Base-by-base conservation (phyloP, 2,329 filamentous ascomycete species). In the Achaetomium macrosporum region DNA sequence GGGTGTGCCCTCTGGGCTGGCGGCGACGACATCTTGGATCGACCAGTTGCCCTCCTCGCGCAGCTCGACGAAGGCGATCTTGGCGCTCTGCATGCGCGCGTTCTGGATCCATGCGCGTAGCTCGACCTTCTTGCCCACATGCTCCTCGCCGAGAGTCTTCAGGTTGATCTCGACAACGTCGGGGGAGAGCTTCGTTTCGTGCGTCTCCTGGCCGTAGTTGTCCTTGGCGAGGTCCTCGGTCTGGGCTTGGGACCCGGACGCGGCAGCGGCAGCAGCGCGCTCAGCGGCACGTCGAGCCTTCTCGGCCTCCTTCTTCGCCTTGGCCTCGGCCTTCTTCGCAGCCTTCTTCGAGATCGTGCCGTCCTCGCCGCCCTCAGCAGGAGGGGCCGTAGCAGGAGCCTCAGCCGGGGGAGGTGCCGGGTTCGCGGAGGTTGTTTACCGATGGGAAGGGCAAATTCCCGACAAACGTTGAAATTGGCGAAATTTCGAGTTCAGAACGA, bases 11-110 rank as follows among this genome's bases (percentile, higher is more conserved):
- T 90, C 82, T 66, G 76, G 71, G 64, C 81, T 81, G 45, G 82
- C 85, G 16, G 79, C 78, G 15, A 90, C 75, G 36, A 96, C 85
- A 47, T 86, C 90, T 74, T 96, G 91, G 37, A 96, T 85, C 25
- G 84, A 86, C 76, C 87, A 85, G 64, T 84, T 79, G 55, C 79
- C 76, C 68, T 88, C 83, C 69, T 90, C 80, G 58, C 89, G 81
- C 62, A 97, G 78, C 73, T 93, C 90, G 63, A 96, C 73, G 73
- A 96, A 96, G 40, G 84, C 87, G 75, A 96, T 86, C 76, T 96
- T 95, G 61, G 90, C 90, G 55, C 87, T 85, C 74, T 97, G 92
- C 63, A 87, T 84, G 60, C 92, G 83, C 31, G 87, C 83, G 74
- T 95, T 96, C 69, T 95, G 88, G 37, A 96, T 79, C 76, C 88